Percentiles rank a stretch among this genome's conserved stretches.
These are phyloP conservation scores for Mortierella sp. DNA, from an alignment of 371 early-diverging fungal species.

Conservation along the genomic window DNA sequence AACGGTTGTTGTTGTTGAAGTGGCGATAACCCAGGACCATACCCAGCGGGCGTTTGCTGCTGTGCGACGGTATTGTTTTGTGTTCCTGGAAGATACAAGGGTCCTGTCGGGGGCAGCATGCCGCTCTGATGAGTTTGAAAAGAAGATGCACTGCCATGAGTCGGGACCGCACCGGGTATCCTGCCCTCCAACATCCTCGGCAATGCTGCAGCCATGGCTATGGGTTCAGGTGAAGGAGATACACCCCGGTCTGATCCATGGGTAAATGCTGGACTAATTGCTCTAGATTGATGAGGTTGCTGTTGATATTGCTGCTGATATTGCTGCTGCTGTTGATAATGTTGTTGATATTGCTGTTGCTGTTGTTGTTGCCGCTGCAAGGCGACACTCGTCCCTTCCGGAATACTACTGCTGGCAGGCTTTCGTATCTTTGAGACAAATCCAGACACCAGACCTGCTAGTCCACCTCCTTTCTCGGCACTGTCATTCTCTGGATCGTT, in stretches of 20 bases:
- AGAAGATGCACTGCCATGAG: not conserved
- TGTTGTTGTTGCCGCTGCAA: not conserved
- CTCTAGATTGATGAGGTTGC: conserved; percentile 3
- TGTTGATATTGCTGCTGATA: not conserved
- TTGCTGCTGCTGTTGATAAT: not conserved
- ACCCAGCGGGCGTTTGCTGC: conserved; percentile 1
- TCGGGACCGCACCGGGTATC: not conserved
- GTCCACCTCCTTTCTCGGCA: not conserved
- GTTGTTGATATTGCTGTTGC: not conserved
- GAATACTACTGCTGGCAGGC: not conserved
- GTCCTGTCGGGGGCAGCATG: conserved; percentile 2
- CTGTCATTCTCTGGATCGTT: not conserved
- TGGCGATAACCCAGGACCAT: not conserved
- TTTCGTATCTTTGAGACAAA: conserved; percentile 11
- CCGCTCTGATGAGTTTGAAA: conserved; percentile 14
- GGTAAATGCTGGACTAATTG: not conserved
- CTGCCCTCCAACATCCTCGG: conserved; percentile 4
- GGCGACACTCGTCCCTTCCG: not conserved
- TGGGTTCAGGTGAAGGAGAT: not conserved
- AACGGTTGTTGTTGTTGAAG: not conserved
- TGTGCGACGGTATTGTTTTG: not conserved
- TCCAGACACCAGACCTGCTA: not conserved
- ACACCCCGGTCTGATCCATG: not conserved
- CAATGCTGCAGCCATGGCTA: not conserved
- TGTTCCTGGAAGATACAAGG: not conserved